Evolutionary conservation across 129 eudicot genomes (phyloP), one percentile per base, ranked within the genome.

Genomic region (Smallanthus sonchifolius): DNA sequence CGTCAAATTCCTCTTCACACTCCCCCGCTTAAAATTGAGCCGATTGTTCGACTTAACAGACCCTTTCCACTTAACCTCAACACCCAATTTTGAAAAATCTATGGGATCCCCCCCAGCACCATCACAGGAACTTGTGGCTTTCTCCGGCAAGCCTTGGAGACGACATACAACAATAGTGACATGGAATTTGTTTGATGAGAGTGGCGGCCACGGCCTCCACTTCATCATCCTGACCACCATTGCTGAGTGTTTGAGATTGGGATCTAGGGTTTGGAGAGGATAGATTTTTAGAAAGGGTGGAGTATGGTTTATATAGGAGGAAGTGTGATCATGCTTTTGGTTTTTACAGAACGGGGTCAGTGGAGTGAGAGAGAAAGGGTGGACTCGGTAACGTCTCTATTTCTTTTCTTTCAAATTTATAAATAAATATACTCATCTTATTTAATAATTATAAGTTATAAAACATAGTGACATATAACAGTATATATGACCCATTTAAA

Each of bases 121-220:
- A 7, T 42, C 57, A n/a, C 20, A 45, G 61, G 44, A 10, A 13
- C 7, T 48, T 51, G 55, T 20, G 37, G 65, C 30, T 30, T 24
- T 37, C 2, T 56, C 19, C 57, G 35, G 11, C 7, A 79, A 6
- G 63, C 82, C 85, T 16, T 73, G 70, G 6, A 89, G 75, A 20
- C 67, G 48, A 24, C 61, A 67, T 24, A 89, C 64, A 2, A 61
- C 47, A 54, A 86, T 79, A 65, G 67, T 84, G 62, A 74, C 79
- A 69, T 84, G 84, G 19, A 78, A 86, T 71, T 86, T 80, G 66
- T 78, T 80, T 55, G 86, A 80, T 38, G 81, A 65, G n/a, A 78
- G 60, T 44, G 89, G 89, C n/a, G 87, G 83, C 94, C 90, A 80
- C 30, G 96, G 86, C 77, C 84, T 82, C 91, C 96, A 89, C 60